Conservation (phyloP, 169 alveolate species). For the Sarcocystis neurona region DNA sequence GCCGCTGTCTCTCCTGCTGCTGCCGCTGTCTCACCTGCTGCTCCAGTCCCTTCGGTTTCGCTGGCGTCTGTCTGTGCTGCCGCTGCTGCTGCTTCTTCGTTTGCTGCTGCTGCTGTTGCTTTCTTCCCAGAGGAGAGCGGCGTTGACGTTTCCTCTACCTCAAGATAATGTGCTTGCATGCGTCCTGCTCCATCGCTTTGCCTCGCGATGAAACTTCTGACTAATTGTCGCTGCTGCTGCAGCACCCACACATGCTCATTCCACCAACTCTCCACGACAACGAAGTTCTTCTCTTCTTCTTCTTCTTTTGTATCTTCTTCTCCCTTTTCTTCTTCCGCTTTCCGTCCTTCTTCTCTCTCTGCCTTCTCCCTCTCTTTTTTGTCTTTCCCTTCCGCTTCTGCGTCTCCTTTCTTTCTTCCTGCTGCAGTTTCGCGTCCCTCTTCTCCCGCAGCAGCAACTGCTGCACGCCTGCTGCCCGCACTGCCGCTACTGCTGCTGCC, state of each 20-base stretch:
- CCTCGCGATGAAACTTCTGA: background rate
- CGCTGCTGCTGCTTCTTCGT: background rate
- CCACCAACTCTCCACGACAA: constrained; percentile 18
- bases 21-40: background rate
- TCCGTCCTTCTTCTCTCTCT: background rate
- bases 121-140: background rate
- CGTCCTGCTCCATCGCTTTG: too few relatives aligned
- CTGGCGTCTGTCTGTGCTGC: background rate
- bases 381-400: background rate
- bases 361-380: too few relatives aligned
- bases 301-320: background rate
- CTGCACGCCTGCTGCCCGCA: background rate
- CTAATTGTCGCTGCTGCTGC: background rate
- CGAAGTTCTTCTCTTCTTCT: background rate
- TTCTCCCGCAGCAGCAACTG: background rate
- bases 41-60: background rate
- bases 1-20: background rate
- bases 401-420: background rate
- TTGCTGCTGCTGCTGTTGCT: background rate
- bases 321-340: background rate
- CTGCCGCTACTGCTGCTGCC: background rate
- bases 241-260: constrained; percentile 17
- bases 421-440: background rate
- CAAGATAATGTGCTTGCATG: too few relatives aligned
- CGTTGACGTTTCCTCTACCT: background rate